Evolutionary conservation across 2,329 filamentous ascomycete genomes (phyloP).

Genomic region (Corynespora cassiicola): DNA sequence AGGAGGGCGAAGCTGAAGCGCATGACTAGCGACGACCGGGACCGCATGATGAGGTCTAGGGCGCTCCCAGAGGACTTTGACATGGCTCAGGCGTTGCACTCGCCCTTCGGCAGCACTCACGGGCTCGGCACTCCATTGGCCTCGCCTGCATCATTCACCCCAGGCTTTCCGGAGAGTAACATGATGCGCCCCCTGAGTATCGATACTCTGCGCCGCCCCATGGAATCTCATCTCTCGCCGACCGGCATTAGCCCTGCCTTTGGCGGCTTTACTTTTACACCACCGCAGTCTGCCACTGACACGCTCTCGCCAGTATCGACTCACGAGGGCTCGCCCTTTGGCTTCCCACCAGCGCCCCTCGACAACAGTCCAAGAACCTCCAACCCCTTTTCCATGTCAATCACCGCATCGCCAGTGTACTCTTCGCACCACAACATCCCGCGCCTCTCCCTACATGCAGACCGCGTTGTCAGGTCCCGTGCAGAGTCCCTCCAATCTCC

Average conservation of each 20-base stretch:
- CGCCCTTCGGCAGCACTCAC: conserved; percentile 55
- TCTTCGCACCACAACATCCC: conserved; percentile 48
- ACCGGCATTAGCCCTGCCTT: conserved; percentile 72
- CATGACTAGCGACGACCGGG: conserved; percentile 66
- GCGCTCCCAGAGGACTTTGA: conserved; percentile 67
- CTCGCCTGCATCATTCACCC: conserved; percentile 51
- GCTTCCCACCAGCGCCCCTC: conserved; percentile 42
- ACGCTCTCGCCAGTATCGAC: conserved; percentile 53
- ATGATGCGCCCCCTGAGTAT: conserved; percentile 73
- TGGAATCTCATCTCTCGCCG: conserved; percentile 71
- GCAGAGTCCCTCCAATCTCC: conserved; percentile 53
- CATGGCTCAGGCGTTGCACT: conserved; percentile 65
- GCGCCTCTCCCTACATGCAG: conserved; percentile 51
- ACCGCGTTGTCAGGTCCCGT: conserved; percentile 48
- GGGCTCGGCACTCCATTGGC: conserved; percentile 57
- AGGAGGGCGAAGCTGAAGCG: conserved; percentile 69
- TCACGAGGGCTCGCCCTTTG: conserved; percentile 49
- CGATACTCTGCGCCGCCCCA: conserved; percentile 70
- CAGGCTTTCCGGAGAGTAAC: conserved; percentile 57
- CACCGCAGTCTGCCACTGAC: conserved; percentile 58
- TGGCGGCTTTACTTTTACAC: conserved; percentile 69
- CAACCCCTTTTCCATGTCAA: conserved; percentile 47
- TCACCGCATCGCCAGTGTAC: conserved; percentile 39
- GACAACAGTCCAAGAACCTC: conserved; percentile 45
- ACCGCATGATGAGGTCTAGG: conserved; percentile 66